Conservation (phyloP, 495 filamentous ascomycete genomes). For the Aspergillus diversus region DNA sequence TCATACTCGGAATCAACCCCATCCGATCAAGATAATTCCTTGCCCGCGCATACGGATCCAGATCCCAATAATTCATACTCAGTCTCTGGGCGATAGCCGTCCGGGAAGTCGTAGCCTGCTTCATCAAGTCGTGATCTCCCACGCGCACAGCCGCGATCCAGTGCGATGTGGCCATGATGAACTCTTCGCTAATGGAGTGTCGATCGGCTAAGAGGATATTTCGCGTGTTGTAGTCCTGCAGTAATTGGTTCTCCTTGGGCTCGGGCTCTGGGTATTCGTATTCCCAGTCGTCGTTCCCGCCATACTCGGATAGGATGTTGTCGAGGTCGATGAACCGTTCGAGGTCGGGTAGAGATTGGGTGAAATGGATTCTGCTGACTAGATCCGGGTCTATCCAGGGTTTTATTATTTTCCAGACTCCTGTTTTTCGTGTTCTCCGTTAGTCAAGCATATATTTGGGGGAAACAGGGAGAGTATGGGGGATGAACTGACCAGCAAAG, state of each 20-base stretch:
- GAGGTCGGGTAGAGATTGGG: conserved; percentile 72
- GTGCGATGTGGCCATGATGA: conserved; percentile 64
- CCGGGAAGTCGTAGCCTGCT: not conserved
- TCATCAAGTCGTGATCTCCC: not conserved
- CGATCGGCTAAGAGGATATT: conserved; percentile 59
- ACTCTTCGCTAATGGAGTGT: conserved; percentile 61
- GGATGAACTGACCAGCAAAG: conserved; percentile 67
- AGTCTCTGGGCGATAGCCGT: not conserved
- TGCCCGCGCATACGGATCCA: conserved; percentile 14
- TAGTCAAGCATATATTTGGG: no score
- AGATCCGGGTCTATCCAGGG: conserved; percentile 94
- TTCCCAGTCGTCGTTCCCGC: conserved; percentile 79
- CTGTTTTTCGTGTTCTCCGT: conserved; percentile 33
- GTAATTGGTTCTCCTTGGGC: conserved; percentile 67
- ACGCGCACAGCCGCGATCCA: conserved; percentile 55
- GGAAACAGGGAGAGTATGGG: no score
- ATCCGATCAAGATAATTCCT: conserved; percentile 15
- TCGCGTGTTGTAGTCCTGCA: conserved; percentile 62
- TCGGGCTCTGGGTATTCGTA: conserved; percentile 78
- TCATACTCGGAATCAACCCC: conserved; percentile 4
- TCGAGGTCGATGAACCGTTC: conserved; percentile 66
- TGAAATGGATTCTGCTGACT: conserved; percentile 87
- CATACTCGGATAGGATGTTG: conserved; percentile 74
- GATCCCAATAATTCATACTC: conserved; percentile 13
- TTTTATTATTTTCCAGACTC: conserved; percentile 79